Conservation (phyloP, 495 filamentous ascomycete genomes). For the Beverwykella pulmonaria region DNA sequence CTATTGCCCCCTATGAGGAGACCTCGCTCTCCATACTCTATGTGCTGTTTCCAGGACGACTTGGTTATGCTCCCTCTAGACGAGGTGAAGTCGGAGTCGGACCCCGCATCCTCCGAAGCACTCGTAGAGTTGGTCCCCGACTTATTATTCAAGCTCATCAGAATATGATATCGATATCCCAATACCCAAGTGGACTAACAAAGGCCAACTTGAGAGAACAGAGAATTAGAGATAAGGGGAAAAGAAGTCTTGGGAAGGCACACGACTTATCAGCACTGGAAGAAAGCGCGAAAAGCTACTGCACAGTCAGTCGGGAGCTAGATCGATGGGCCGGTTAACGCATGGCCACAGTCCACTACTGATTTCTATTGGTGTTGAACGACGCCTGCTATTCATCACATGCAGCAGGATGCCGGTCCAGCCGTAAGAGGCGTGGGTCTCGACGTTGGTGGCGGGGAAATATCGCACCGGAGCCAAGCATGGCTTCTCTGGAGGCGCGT, state of each 20-base stretch:
- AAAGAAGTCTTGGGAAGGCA: background rate
- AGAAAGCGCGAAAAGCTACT: background rate
- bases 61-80: background rate
- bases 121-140: background rate
- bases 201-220: background rate
- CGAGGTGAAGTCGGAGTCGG: background rate
- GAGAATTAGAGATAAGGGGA: background rate
- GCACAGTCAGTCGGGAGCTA: background rate
- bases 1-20: background rate
- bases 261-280: constrained; percentile 8
- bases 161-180: background rate
- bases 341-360: background rate
- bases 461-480: background rate
- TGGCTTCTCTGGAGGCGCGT: background rate
- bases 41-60: background rate
- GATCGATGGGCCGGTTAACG: constrained; percentile 1
- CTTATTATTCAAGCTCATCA: constrained; percentile 17
- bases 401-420: background rate
- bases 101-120: background rate
- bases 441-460: background rate
- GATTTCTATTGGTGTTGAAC: constrained; percentile 6
- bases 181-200: background rate
- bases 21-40: background rate
- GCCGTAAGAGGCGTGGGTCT: background rate
- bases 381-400: background rate